Base-by-base conservation (phyloP, 2,329 filamentous ascomycete genomes). In the Sphaerulina musiva region DNA sequence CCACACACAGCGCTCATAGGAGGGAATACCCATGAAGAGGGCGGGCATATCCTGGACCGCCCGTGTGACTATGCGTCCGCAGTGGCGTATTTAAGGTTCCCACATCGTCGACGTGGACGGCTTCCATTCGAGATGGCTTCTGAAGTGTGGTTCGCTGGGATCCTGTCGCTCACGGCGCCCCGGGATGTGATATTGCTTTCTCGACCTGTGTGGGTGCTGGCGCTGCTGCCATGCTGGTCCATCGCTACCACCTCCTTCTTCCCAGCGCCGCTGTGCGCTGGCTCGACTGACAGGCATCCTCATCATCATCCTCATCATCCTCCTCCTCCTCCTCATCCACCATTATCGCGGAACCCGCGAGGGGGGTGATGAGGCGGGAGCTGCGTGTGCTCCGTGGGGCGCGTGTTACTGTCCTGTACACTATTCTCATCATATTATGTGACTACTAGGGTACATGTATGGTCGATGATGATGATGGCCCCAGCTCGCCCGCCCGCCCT, bases 71-170 rank as follows among this genome's bases (percentile, higher is more conserved):
- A 36, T 42, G 44, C 46, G 40, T 48, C 39, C 34, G 51, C 34
- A 48, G 55, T 59, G 58, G 54, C 55, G 62, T 59, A 44, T 51
- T 51, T 62, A 63, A 62, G 62, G 61, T 66, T 65, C 53, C 57
- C 62, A 58, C 62, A 41, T 40, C 48, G 54, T 56, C 59, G 60
- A 67, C 64, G 65, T 66, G 64, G 54, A 56, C 50, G 53, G 48
- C 55, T 62, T 40, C 58, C 53, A 66, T 65, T 65, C 60, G 61
- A 58, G 48, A 56, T 53, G 56, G 59, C 59, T 59, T 57, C 55
- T 54, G 52, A 48, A 56, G 58, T 54, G 58, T 55, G 54, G 49
- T 53, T 54, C 51, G 53, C 41, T 36, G 53, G 47, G 47, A 42
- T 42, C 53, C 51, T 42, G 34, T 56, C 45, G 46, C 54, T 45